These are phyloP conservation scores for Penicillium canescens DNA, from an alignment of 495 filamentous ascomycete species.

Conservation along the genomic window DNA sequence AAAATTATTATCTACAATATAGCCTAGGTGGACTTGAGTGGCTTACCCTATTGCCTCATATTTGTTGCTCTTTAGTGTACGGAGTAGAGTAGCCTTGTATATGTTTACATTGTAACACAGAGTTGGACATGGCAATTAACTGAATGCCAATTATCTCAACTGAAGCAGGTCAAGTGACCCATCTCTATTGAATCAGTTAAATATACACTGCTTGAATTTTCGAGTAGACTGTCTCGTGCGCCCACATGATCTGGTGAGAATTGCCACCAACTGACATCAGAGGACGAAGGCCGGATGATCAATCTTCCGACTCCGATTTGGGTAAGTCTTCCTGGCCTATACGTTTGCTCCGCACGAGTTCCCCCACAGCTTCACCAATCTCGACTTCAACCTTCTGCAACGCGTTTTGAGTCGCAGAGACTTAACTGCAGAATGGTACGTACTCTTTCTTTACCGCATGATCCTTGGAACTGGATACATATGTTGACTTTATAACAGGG, in stretches of 20 bases:
- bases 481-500: constrained; percentile 52
- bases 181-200: too few species aligned
- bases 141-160: too few species aligned
- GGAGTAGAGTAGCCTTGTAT: too few species aligned
- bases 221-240: too few species aligned
- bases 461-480: background rate
- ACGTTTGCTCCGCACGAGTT: constrained; percentile 16
- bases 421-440: constrained; percentile 18
- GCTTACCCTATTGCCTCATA: too few species aligned
- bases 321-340: constrained; percentile 2
- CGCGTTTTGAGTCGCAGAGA: background rate
- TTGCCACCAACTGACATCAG: constrained; percentile 6
- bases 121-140: too few species aligned
- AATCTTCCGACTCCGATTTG: constrained; percentile 13
- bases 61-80: too few species aligned
- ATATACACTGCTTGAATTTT: too few species aligned
- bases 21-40: too few species aligned
- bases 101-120: too few species aligned
- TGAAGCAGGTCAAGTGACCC: too few species aligned
- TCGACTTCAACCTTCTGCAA: background rate
- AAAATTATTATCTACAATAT: background rate
- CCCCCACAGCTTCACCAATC: constrained; percentile 9
- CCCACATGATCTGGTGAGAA: background rate
- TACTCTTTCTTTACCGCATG: background rate
- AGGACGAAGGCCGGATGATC: constrained; percentile 2